phyloP scores from a whole-genome alignment of 179 eudicot genomes.

The Pouteria campechiana region DNA sequence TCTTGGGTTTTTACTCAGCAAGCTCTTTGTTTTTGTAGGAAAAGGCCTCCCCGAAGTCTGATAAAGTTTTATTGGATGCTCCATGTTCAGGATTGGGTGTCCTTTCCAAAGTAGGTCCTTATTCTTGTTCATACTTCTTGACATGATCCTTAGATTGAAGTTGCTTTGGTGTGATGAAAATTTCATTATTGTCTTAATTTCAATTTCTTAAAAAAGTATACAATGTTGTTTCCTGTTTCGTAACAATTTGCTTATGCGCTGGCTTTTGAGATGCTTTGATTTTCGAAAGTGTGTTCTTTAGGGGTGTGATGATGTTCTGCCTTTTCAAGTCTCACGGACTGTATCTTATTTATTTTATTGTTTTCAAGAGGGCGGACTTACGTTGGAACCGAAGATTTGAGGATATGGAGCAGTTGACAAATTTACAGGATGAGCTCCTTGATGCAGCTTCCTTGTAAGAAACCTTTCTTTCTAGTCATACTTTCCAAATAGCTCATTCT shows the following conservation, averaged over 20 bases:
- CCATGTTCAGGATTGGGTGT: conserved; percentile 98
- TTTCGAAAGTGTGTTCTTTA: too few species aligned
- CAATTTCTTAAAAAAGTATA: too few species aligned
- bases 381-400: conserved; percentile 92
- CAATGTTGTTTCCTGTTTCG: too few species aligned
- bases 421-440: conserved; percentile 78
- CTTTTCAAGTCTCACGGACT: too few species aligned
- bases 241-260: too few species aligned
- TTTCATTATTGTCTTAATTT: too few species aligned
- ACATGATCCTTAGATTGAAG: too few species aligned
- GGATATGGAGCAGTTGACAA: conserved; percentile 80
- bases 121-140: too few species aligned
- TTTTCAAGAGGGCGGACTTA: conserved; percentile 77
- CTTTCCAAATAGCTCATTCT: neutral
- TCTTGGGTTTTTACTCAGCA: too few species aligned
- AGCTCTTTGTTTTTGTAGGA: conserved; percentile 23
- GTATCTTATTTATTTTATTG: conserved; percentile 1
- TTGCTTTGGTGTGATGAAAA: too few species aligned
- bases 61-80: conserved; percentile 88
- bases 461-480: conserved; percentile 1
- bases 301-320: neutral
- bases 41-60: conserved; percentile 20
- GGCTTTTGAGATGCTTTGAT: too few species aligned
- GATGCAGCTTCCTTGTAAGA: conserved; percentile 83
- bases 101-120: conserved; percentile 73